Percentiles rank a stretch among this genome's conserved stretches.
These are phyloP conservation scores for Aulographum hederae DNA, from an alignment of 2,329 filamentous ascomycete species.

Conservation along the genomic window DNA sequence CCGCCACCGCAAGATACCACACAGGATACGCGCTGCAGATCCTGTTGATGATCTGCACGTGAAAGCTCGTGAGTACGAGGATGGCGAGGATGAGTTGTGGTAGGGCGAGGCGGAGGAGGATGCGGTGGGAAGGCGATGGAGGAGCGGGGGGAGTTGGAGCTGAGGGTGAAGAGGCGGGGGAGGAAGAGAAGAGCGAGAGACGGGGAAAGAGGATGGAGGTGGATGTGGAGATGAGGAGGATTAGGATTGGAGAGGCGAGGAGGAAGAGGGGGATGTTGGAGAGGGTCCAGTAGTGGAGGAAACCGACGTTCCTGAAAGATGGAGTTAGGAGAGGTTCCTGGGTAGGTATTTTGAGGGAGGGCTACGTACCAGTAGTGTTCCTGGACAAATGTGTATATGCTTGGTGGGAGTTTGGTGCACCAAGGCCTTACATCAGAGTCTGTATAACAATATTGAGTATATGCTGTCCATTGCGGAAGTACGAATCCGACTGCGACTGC, in stretches of 20 bases:
- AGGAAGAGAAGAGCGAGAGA: constrained; percentile 3
- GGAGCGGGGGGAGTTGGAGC: not conserved
- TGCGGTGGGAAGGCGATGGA: not conserved
- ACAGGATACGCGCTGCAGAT: constrained; percentile 75
- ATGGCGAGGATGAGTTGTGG: constrained; percentile 55
- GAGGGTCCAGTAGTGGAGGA: constrained; percentile 77
- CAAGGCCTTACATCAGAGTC: constrained; percentile 26
- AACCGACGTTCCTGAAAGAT: constrained; percentile 73
- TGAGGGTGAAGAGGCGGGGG: not conserved
- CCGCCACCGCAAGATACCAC: constrained; percentile 71
- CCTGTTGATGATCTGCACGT: constrained; percentile 86
- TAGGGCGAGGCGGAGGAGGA: constrained; percentile 40
- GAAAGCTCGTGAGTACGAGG: constrained; percentile 61
- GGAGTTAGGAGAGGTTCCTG: too few species aligned
- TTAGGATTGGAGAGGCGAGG: constrained; percentile 61
- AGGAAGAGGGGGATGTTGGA: constrained; percentile 78
- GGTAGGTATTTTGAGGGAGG: too few species aligned
- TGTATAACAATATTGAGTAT: constrained; percentile 37
- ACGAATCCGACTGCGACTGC: constrained; percentile 48
- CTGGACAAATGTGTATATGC: constrained; percentile 85
- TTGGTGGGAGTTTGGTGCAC: constrained; percentile 58
- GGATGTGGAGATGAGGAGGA: constrained; percentile 46
- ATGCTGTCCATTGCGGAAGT: constrained; percentile 60
- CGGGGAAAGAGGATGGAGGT: constrained; percentile 2
- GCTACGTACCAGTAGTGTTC: constrained; percentile 72